Evolutionary conservation across 2,329 filamentous ascomycete species (phyloP), one percentile per base, ranked within the genome.

Genomic region (Bipolaris cookei): DNA sequence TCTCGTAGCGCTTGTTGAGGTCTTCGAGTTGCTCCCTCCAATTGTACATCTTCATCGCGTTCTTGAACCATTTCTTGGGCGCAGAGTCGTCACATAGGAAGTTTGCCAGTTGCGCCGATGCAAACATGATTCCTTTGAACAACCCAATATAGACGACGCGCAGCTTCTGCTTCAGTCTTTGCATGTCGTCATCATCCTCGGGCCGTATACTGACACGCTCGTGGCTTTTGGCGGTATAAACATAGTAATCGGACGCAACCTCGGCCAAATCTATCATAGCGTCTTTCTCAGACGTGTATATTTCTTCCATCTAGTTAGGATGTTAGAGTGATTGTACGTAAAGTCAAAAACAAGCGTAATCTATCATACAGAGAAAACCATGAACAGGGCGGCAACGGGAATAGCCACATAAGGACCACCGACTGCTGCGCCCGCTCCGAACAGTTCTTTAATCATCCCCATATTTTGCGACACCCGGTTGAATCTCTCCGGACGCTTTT

Each of bases 321-420:
- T 21, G 1, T 4, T 14, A 28, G 45, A 25, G 6, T 48, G 32
- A 5, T 16, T 25, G 4, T 35, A 5, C 3, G 2, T 25, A 5
- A 10, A 11, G 11, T 16, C 3, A 13, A n/a, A 10, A 6, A 3
- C 1, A 25, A 25, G 7, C n/a, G 14, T 51, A 6, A 62, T 6
- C 21, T 3, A 5, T 37, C 62, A 18, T 51, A 66, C 64, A 10
- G 62, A 59, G 32, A 66, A 66, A 5, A 54, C 64, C 28, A 63
- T 44, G 32, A 66, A 63, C 4, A 65, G 20, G 10, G 64, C 64
- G 1, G 62, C 62, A 11, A 56, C 60, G 11, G 62, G 60, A 4
- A 65, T 62, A 1, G 62, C 64, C 23, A 65, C 56, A 46, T 65
- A 66, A 0, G 62, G 64, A 10, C 64, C 64, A 38, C 51, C 64